Evolutionary conservation across 2,329 filamentous ascomycete genomes (phyloP).

Genomic region (Stagonosporopsis chrysanthemi): DNA sequence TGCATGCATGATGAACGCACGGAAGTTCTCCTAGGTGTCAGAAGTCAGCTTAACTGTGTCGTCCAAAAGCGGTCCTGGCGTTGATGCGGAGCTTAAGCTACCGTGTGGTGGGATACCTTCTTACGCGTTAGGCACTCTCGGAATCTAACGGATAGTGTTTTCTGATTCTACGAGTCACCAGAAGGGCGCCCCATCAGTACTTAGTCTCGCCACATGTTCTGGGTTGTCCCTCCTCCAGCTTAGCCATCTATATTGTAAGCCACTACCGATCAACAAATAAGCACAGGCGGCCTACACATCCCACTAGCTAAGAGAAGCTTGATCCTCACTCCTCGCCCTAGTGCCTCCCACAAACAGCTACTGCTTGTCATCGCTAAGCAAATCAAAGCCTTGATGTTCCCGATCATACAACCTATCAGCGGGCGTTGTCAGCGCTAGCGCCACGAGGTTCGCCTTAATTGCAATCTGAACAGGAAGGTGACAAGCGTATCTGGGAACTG

Average conservation of each 20-base stretch:
- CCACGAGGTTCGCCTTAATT: background rate
- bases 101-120: no score
- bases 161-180: no score
- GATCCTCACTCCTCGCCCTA: background rate
- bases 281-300: background rate
- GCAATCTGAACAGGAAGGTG: constrained; percentile 8
- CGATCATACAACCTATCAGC: background rate
- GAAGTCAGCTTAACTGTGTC: no score
- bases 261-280: background rate
- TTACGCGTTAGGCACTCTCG: no score
- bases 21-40: no score
- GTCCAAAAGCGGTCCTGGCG: no score
- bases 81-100: no score
- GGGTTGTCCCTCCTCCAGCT: no score
- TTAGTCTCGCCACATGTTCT: no score
- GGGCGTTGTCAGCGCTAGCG: constrained; percentile 1
- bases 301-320: constrained; percentile 3
- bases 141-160: no score
- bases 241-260: background rate
- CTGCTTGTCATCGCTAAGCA: background rate
- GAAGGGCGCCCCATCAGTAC: no score
- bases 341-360: background rate
- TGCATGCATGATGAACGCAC: no score
- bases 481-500: background rate
- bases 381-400: background rate